Percentiles rank a stretch among this genome's conserved stretches.
Evolutionary conservation across 495 filamentous ascomycete genomes (phyloP).

Genomic region (Aspergillus egyptiacus): DNA sequence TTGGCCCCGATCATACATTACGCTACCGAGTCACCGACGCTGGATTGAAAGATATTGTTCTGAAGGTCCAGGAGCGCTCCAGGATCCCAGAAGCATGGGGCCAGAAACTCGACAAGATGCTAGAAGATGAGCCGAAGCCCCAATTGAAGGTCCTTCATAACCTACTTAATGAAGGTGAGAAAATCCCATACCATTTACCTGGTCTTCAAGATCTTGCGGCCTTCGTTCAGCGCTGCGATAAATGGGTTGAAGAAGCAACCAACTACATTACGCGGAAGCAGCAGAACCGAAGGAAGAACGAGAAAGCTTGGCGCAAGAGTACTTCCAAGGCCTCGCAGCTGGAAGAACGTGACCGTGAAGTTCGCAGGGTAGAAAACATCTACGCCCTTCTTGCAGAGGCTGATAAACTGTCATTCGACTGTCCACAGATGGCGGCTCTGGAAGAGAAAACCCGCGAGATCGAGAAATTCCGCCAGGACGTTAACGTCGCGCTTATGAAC

Average conservation of each 20-base stretch:
- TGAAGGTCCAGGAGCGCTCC: conserved; percentile 81
- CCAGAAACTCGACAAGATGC: conserved; percentile 77
- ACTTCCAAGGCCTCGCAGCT: conserved; percentile 72
- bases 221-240: conserved; percentile 93
- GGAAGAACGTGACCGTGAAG: conserved; percentile 83
- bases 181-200: conserved; percentile 88
- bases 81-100: conserved; percentile 82
- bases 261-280: conserved; percentile 98
- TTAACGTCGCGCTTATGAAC: conserved; percentile 60
- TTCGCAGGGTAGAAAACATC: conserved; percentile 87
- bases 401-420: conserved; percentile 88
- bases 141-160: conserved; percentile 79
- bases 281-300: conserved; percentile 95
- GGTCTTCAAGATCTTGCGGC: conserved; percentile 74
- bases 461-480: conserved; percentile 75
- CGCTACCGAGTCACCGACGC: conserved; percentile 73
- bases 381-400: conserved; percentile 76
- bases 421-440: conserved; percentile 82
- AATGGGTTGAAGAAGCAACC: conserved; percentile 96
- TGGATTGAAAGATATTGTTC: conserved; percentile 54
- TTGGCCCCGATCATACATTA: conserved; percentile 59
- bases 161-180: conserved; percentile 89
- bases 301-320: conserved; percentile 80
- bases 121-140: conserved; percentile 77
- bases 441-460: conserved; percentile 86